Evolutionary conservation across 306 rosid genomes (phyloP), one percentile per base, ranked within the genome.

Genomic region (Cicer arietinum): DNA sequence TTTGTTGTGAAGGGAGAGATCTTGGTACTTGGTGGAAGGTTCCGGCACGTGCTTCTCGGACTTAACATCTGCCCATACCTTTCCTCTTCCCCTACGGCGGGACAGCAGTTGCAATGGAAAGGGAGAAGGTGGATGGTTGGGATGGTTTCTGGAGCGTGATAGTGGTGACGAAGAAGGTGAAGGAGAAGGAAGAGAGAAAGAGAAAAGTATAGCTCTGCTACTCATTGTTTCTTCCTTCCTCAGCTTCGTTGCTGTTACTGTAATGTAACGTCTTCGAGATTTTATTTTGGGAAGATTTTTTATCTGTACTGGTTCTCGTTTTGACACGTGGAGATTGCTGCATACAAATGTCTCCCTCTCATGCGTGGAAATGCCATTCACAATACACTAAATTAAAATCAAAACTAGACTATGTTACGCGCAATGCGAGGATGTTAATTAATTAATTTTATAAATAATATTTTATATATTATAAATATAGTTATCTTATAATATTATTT

Each of bases 191-290:
- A 67, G 86, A 17, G 93, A 83, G 61, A 82, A 86, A 10, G 95
- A 82, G 80, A 64, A 81, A 39, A 91, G 78, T 37, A 94, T 81
- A 57, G 92, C 92, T 86, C 89, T 81, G 85, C 88, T 80, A 86
- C 69, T 86, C 96, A 75, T 80, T 39, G 47, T 75, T 79, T 9
- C 6, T 54, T 44, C 4, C 20, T 35, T 69, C 5, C 14, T 71
- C 67, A 6, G 6, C 7, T 73, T 11, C 10, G 1, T 77, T 16
- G 25, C 9, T 6, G 70, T 77, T 59, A 58, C 71, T 4, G 53
- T 57, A 42, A 71, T 4, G 53, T 57, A 42, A 71, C 82, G 12
- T 42, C 40, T 22, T 12, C 75, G 25, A 74, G 64, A 45, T 75
- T 14, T 63, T 50, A 30, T 20, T 6, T 41, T 44, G 67, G 43